Evolutionary conservation across 257 asterid genomes (phyloP).

Genomic region (Solanum dulcamara): DNA sequence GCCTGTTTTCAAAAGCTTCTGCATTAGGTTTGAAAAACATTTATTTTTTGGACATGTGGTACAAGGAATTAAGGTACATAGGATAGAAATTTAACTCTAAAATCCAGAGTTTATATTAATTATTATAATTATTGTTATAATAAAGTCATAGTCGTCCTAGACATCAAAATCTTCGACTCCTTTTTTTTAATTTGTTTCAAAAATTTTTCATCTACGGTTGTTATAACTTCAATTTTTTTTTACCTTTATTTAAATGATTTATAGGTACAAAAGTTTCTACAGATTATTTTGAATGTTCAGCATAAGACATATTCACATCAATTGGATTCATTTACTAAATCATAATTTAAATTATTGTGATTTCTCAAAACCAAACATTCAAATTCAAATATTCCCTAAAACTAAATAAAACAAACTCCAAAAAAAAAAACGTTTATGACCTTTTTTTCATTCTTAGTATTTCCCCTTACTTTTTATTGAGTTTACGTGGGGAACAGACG

Average conservation of each 20-base stretch:
- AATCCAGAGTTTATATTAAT: neutral
- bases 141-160: neutral
- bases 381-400: neutral
- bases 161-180: neutral
- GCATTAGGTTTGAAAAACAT: neutral
- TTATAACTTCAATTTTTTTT: no score
- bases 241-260: no score
- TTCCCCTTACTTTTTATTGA: neutral
- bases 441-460: neutral
- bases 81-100: neutral
- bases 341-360: no score
- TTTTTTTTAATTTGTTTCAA: no score
- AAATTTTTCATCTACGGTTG: no score
- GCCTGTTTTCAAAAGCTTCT: neutral
- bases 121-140: neutral
- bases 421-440: no score
- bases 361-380: neutral
- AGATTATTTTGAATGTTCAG: no score
- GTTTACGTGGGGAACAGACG: neutral
- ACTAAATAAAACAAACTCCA: neutral
- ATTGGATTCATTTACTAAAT: no score
- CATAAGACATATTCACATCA: no score
- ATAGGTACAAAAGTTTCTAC: no score
- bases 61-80: neutral
- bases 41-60: neutral